Base-by-base conservation (phyloP, 148 eudicot genomes). In the Nepenthes mirabilis region DNA sequence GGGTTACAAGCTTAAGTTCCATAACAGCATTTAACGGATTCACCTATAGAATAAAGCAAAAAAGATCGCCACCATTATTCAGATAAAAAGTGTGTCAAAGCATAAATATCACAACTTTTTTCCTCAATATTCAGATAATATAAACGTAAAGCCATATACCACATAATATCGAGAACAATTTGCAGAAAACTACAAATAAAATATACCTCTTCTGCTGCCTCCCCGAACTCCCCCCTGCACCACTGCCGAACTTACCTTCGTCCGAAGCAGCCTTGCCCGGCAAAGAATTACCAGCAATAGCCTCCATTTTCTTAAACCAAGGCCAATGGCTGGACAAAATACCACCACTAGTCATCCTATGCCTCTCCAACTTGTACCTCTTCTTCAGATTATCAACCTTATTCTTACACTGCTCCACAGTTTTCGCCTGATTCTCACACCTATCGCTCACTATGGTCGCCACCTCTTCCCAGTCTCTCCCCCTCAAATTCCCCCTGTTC, bases 401-500 rank as follows among this genome's bases (percentile, higher is more conserved):
- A 63, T 94, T 94, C 77, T 94, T 94, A 73, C 99, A 89, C 81
- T 94, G 99, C 70, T 94, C 99, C 13, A 94, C 97, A 56, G 87
- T 94, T 80, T 94, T 93, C 12, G 59, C 55, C 72, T 83, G 94
- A 75, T 80, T 88, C 71, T 83, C 96, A 56, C 96, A 85, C 57
- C 96, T 69, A 66, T 87, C 91, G 11, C 89, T 85, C 55, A 94
- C 99, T 9, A 69, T 76, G 56, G 65, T 82, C 52, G 99, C 91
- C 67, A 89, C 97, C 59, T 93, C 99, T 79, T 93, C 99, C 97
- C 99, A 93, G 61, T 93, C 99, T 53, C 99, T 74, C 33, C 99
- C 97, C 45, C 99, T 65, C 79, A 89, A 66, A 72, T 93, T 93
- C 51, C 99, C 99, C 65, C 91, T 69, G 48, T 83, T 88, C 64